These are phyloP conservation scores for Penicillium concentricum DNA, from an alignment of 2,329 filamentous ascomycete species.

Conservation along the genomic window DNA sequence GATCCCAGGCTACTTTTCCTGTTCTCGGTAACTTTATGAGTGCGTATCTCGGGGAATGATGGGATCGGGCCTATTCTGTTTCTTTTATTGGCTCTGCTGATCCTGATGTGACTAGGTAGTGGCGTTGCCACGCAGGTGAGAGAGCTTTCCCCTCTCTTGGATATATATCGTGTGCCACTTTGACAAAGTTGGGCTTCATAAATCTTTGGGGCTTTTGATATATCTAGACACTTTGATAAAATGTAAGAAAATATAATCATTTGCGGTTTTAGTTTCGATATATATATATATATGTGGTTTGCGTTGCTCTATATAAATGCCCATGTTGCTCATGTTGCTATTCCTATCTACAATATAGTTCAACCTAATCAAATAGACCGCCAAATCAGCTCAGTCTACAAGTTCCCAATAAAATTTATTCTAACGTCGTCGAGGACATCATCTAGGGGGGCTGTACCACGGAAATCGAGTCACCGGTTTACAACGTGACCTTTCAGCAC, in stretches of 20 bases:
- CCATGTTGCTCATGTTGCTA: no score
- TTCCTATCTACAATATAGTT: background rate
- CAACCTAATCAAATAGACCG: background rate
- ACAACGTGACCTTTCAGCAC: slow-evolving; percentile 1
- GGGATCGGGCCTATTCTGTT: background rate
- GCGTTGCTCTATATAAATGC: background rate
- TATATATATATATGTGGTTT: background rate
- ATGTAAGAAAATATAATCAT: background rate
- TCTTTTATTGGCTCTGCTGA: slow-evolving; percentile 8
- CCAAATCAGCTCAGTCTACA: no score
- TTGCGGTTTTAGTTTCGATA: background rate
- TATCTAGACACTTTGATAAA: no score
- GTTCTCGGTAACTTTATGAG: background rate
- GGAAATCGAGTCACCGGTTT: background rate
- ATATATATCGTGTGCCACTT: background rate
- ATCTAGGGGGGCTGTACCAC: background rate
- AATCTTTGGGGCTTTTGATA: background rate
- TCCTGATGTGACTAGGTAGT: background rate
- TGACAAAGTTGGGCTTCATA: background rate
- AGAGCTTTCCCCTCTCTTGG: slow-evolving; percentile 7
- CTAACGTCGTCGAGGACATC: background rate
- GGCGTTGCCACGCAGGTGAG: background rate
- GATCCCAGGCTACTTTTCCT: background rate
- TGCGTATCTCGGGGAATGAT: background rate
- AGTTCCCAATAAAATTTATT: no score